Conservation (phyloP, 257 asterid species). For the Solanum bukasovii region DNA sequence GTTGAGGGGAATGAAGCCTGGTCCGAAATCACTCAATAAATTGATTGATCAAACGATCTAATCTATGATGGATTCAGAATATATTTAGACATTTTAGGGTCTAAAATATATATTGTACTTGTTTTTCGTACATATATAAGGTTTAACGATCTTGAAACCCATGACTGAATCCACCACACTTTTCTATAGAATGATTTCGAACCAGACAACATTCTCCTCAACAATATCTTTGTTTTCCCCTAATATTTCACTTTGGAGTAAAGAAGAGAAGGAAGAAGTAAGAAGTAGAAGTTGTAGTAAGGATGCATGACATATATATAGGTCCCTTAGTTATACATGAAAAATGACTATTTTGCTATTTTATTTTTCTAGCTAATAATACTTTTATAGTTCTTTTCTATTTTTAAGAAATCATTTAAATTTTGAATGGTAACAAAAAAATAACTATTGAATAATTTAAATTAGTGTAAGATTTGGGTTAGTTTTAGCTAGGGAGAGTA, state of each 20-base stretch:
- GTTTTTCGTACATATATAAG: not conserved
- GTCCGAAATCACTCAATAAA: not conserved
- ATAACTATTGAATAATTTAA: not conserved
- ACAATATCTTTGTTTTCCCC: conserved; percentile 4
- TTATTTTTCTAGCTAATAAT: not conserved
- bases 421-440: not conserved
- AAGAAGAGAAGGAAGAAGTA: not conserved
- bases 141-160: not conserved
- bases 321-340: conserved; percentile 7
- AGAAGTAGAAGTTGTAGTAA: not conserved
- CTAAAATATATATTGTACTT: not conserved
- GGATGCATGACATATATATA: conserved; percentile 26
- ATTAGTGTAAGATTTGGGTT: not conserved
- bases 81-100: not conserved
- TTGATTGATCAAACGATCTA: not conserved
- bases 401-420: not conserved
- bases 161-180: not conserved
- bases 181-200: conserved; percentile 23
- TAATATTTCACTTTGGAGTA: not conserved
- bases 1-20: conserved; percentile 24
- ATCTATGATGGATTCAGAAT: not conserved
- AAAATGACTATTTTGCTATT: not conserved
- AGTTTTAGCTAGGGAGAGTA: not conserved
- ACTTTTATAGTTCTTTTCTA: not conserved
- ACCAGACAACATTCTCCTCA: conserved; percentile 51